These are phyloP conservation scores for Acacia confusa DNA, from an alignment of 306 rosid species.

Conservation along the genomic window DNA sequence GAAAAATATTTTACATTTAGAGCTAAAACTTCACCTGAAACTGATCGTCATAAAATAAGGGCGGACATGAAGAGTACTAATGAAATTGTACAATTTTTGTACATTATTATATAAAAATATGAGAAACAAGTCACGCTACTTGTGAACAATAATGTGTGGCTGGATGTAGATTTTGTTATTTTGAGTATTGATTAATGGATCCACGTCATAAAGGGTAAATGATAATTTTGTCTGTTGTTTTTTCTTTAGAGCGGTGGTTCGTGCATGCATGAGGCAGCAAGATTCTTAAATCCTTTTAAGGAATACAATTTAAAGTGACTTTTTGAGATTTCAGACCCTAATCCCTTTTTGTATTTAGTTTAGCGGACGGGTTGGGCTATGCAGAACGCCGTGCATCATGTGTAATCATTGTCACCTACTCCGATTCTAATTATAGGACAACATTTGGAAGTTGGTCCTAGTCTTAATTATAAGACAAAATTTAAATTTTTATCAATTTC, in stretches of 20 bases:
- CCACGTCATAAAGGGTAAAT: slow-evolving; percentile 3
- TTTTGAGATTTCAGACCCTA: slow-evolving; percentile 29
- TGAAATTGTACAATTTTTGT: not conserved
- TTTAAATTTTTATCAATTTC: no score
- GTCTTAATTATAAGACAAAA: no score
- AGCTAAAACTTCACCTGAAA: no score
- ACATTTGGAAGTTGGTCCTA: no score
- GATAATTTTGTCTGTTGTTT: slow-evolving; percentile 25
- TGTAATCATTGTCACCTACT: not conserved
- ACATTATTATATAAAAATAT: not conserved
- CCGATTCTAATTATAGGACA: no score
- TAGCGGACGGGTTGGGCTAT: not conserved
- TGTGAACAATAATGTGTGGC: not conserved
- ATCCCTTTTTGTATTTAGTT: slow-evolving; percentile 18
- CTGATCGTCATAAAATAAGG: no score
- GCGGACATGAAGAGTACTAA: not conserved
- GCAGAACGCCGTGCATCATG: not conserved
- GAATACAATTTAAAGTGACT: slow-evolving; percentile 26
- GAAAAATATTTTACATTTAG: no score
- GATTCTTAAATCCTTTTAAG: slow-evolving; percentile 38
- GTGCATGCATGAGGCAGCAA: slow-evolving; percentile 6
- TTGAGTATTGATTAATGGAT: not conserved
- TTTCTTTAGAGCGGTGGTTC: slow-evolving; percentile 1
- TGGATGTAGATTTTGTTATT: not conserved
- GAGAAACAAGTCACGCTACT: not conserved